A percentile compares a stretch with the other conserved stretches of the same genome.
Evolutionary conservation across 2,329 filamentous ascomycete species (phyloP).

Genomic region (Cryphonectria carpinicola): DNA sequence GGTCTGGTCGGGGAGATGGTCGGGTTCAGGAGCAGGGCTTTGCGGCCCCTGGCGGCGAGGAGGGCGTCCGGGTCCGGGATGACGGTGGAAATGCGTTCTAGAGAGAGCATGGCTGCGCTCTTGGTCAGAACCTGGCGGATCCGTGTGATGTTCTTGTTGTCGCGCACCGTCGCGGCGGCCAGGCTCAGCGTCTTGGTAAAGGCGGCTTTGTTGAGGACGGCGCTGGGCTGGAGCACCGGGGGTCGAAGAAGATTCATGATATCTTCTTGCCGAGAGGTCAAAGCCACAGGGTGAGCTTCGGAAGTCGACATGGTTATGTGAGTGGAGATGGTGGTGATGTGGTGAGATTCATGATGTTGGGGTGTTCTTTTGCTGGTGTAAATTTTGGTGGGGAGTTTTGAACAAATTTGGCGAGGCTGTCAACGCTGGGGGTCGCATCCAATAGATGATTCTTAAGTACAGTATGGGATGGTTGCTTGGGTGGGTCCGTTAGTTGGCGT

Average conservation of each 20-base stretch:
- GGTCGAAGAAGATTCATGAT: constrained; percentile 70
- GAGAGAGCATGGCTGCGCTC: constrained; percentile 66
- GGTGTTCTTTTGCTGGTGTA: background rate
- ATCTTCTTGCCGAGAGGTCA: constrained; percentile 15
- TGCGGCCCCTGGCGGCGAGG: constrained; percentile 59
- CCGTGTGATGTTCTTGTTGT: constrained; percentile 73
- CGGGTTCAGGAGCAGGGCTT: constrained; percentile 64
- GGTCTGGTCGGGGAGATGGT: constrained; percentile 60
- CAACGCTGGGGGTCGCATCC: background rate
- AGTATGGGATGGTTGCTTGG: background rate
- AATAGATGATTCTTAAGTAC: background rate
- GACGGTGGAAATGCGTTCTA: constrained; percentile 68
- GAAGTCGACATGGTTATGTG: constrained; percentile 17
- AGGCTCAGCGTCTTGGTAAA: constrained; percentile 79
- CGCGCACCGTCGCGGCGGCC: constrained; percentile 76
- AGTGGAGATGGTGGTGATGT: background rate
- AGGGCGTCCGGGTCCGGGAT: constrained; percentile 62
- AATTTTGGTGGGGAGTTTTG: constrained; percentile 3
- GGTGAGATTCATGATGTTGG: constrained; percentile 12
- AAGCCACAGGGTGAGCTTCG: background rate
- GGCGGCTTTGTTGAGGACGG: constrained; percentile 78
- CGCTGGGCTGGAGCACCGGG: constrained; percentile 77
- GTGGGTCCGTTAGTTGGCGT: constrained; percentile 25
- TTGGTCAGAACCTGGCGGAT: constrained; percentile 69
- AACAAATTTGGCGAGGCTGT: constrained; percentile 29